Evolutionary conservation across 192 early-diverging fungal species (phyloP).

Genomic region (Coemansia aciculifera): DNA sequence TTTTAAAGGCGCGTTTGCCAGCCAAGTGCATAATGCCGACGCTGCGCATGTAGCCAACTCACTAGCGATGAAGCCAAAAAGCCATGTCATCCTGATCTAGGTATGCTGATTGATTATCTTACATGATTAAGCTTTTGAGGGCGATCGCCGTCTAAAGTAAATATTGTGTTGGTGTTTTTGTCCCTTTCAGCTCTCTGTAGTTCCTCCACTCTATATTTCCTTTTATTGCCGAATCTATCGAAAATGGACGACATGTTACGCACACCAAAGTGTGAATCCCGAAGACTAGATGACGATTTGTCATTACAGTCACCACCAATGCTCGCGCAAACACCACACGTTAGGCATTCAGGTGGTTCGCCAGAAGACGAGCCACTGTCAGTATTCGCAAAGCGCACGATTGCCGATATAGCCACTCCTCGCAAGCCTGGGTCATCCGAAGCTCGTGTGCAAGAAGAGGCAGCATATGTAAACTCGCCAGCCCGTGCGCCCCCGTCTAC

Average conservation of each 20-base stretch:
- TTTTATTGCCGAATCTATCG: background rate
- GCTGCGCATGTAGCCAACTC: no score
- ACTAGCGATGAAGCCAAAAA: no score
- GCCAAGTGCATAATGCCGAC: no score
- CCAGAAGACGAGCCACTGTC: background rate
- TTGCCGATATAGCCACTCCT: conserved; percentile 49
- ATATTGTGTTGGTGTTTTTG: background rate
- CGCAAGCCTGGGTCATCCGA: conserved; percentile 31
- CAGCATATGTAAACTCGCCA: conserved; percentile 42
- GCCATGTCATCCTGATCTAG: no score
- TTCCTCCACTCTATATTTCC: background rate
- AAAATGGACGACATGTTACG: background rate
- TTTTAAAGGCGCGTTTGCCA: no score
- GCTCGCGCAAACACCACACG: conserved; percentile 25
- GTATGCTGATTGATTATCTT: background rate
- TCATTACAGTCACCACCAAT: conserved; percentile 34
- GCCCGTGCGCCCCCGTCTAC: conserved; percentile 40
- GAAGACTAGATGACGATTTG: conserved; percentile 21
- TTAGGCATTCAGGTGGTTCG: background rate
- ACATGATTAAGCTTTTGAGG: background rate
- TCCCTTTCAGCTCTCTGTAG: background rate
- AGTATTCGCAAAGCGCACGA: conserved; percentile 37
- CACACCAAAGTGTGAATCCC: background rate
- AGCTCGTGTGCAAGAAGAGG: conserved; percentile 23
- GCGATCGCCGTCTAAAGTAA: background rate